These are phyloP conservation scores for Alnus rubra DNA, from an alignment of 306 rosid genomes.

Conservation along the genomic window DNA sequence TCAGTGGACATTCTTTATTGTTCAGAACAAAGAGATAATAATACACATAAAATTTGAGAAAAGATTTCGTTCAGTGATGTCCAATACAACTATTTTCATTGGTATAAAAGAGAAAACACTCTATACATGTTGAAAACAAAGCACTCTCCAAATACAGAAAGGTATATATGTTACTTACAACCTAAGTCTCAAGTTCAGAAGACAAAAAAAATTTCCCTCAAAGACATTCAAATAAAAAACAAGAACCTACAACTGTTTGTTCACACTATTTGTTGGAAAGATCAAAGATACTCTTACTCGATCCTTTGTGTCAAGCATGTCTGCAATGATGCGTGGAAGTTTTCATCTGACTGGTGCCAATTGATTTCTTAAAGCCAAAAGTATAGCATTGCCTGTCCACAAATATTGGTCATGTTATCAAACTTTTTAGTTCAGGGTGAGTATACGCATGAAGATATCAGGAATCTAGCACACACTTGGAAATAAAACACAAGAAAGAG, in stretches of 20 bases:
- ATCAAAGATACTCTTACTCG: constrained; percentile 13
- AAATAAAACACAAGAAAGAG: neutral
- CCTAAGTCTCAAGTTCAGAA: constrained; percentile 19
- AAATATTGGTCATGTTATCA: constrained; percentile 23
- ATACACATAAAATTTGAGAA: too few relatives aligned
- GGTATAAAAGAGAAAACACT: too few relatives aligned
- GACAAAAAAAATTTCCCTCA: constrained; percentile 3
- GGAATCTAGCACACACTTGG: constrained; percentile 19
- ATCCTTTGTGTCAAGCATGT: constrained; percentile 27
- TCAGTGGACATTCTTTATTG: too few relatives aligned
- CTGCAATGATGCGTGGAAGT: constrained; percentile 23
- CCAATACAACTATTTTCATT: too few relatives aligned
- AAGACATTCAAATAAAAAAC: constrained; percentile 21
- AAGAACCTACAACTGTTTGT: constrained; percentile 27
- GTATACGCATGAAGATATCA: constrained; percentile 19
- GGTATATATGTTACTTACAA: constrained; percentile 28
- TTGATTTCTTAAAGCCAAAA: constrained; percentile 70
- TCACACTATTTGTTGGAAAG: constrained; percentile 22
- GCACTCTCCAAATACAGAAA: constrained; percentile 18
- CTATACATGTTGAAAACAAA: constrained; percentile 8
- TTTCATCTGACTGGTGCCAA: constrained; percentile 23
- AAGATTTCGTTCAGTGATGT: too few relatives aligned
- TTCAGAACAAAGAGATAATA: too few relatives aligned
- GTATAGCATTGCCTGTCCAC: constrained; percentile 88
- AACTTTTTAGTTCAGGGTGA: constrained; percentile 14